Conservation (phyloP, 1,139 yeast species). For the Geotrichum aggregatum region DNA sequence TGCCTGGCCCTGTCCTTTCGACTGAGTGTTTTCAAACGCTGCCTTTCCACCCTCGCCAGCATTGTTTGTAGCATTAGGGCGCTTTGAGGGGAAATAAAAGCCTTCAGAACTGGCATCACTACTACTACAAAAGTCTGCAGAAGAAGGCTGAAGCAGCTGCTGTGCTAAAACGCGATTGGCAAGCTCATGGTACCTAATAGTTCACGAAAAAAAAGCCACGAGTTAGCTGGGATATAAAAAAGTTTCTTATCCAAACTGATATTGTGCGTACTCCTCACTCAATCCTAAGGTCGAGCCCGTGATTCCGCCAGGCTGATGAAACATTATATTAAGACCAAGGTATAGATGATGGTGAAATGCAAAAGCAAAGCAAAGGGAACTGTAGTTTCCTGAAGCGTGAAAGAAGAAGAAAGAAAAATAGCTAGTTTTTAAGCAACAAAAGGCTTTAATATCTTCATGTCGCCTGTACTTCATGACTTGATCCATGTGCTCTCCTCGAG, state of each 20-base stretch:
- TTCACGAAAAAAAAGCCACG: background rate
- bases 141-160: conserved; percentile 16
- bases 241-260: background rate
- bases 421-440: no score
- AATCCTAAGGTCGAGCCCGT: conserved; percentile 12
- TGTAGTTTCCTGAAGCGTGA: no score
- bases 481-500: no score
- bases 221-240: conserved; percentile 4
- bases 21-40: background rate
- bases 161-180: no score
- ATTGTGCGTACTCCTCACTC: conserved; percentile 10
- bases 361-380: no score
- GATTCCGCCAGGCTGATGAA: conserved; percentile 9
- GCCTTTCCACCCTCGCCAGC: background rate
- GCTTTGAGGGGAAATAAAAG: conserved; percentile 19
- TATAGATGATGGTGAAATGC: background rate
- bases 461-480: no score
- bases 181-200: no score
- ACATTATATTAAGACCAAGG: conserved; percentile 1
- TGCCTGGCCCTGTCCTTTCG: background rate
- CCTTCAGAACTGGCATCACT: conserved; percentile 21
- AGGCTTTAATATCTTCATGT: no score
- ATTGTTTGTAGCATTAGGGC: background rate
- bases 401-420: no score
- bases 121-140: conserved; percentile 12